Evolutionary conservation across 2,329 filamentous ascomycete genomes (phyloP).

Genomic region (Paradendryphiella salina): DNA sequence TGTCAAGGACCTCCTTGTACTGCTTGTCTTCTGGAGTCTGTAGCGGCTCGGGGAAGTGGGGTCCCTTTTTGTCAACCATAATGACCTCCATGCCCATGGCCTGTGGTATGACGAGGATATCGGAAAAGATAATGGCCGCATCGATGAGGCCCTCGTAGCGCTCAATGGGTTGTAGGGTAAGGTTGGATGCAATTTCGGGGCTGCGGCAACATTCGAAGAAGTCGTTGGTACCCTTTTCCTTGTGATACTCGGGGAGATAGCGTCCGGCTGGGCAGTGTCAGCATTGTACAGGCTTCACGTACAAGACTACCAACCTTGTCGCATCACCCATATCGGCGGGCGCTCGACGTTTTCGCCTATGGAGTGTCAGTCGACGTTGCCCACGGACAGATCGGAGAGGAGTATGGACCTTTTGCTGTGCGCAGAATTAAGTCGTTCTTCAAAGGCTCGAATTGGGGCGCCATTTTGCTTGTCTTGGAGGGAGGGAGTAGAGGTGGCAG

Average conservation of each 20-base stretch:
- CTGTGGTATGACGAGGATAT: constrained; percentile 96
- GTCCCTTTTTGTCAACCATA: constrained; percentile 97
- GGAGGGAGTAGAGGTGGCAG: constrained; percentile 1
- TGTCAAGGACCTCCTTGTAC: constrained; percentile 74
- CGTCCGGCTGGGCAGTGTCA: constrained; percentile 69
- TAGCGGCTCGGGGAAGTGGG: constrained; percentile 87
- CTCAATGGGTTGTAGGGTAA: constrained; percentile 94
- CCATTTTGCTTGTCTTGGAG: constrained; percentile 57
- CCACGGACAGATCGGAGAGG: neutral
- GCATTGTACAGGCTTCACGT: constrained; percentile 1
- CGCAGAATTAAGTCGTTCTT: constrained; percentile 92
- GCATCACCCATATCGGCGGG: constrained; percentile 98
- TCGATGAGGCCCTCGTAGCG: constrained; percentile 89
- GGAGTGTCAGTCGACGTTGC: constrained; percentile 22
- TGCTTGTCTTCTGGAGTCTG: constrained; percentile 78
- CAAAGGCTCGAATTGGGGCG: constrained; percentile 74
- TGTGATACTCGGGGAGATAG: constrained; percentile 96
- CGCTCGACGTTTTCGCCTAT: constrained; percentile 87
- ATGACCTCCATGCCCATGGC: constrained; percentile 98
- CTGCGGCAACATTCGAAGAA: constrained; percentile 98
- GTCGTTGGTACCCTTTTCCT: constrained; percentile 86
- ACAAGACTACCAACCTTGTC: constrained; percentile 69
- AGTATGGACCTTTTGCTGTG: constrained; percentile 74
- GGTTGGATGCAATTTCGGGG: constrained; percentile 87
- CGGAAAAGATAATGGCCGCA: constrained; percentile 97